Evolutionary conservation across 2,329 filamentous ascomycete species (phyloP), one percentile per base, ranked within the genome.

Genomic region (Shiraia bambusicola): DNA sequence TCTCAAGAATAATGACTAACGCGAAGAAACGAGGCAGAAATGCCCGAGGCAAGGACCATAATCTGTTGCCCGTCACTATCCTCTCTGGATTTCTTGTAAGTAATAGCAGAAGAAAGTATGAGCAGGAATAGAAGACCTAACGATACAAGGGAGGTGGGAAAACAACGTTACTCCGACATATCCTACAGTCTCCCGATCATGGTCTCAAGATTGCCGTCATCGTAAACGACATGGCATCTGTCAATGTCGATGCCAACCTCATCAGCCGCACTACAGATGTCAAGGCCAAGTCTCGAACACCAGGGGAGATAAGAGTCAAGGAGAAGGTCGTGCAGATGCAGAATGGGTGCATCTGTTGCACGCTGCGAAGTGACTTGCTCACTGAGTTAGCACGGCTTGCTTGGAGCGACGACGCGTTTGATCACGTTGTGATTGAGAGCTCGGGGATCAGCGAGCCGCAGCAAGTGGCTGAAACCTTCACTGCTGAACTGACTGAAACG

Each of bases 311-410:
- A 26, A 78, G 77, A 2, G 79, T 78, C 0, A 70, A 83, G 28
- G 81, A 86, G 50, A 83, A 85, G 49, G 73, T 87, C 24, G 80
- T 87, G 12, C 78, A 82, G 8, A 74, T 87, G 40, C 82, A 87
- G 56, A 87, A 87, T 47, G 61, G 85, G 8, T 88, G 86, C 51
- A 89, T 89, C 55, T 89, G 85, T 71, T 89, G 86, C 54, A 88
- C 84, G 0, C 72, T 88, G 0, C 80, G 86, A 3, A 84, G 84
- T 1, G 85, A 88, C 41, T 67, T 88, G 1, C 75, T 89, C 0
- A 80, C 85, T 45, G 85, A 88, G 59, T 76, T 88, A 0, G 83
- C 84, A 1, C 76, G 76, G 1, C 72, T 88, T 1, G 76, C 83
- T 0, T 78, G 83, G 56, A 73, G 54, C 27, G 50, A 81, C 1